These are phyloP conservation scores for Thymus quinquecostatus DNA, from an alignment of 257 asterid species.

Conservation along the genomic window DNA sequence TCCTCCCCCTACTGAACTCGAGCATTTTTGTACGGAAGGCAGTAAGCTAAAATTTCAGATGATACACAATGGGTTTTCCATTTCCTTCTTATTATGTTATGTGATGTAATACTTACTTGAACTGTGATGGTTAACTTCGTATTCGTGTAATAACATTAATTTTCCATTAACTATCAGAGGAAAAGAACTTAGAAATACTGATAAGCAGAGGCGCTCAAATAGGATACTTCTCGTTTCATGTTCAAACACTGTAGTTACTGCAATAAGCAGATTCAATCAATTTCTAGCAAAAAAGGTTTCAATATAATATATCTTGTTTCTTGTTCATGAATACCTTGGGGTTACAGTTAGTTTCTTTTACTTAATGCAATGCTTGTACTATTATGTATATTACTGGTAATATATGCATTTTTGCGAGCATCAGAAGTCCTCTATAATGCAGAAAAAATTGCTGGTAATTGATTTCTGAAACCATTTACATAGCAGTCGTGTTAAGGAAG, in stretches of 20 bases:
- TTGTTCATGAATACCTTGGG: not conserved
- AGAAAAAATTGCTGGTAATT: conserved; percentile 22
- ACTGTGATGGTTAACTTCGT: not conserved
- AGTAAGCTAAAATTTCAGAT: not conserved
- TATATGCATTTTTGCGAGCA: not conserved
- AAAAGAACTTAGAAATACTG: not conserved
- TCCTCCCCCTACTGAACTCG: not conserved
- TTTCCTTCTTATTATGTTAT: not conserved
- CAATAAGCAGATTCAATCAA: conserved; percentile 4
- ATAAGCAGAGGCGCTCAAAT: not conserved
- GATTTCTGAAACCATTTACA: conserved; percentile 27
- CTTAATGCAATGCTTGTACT: conserved; percentile 14
- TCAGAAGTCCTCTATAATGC: conserved; percentile 10
- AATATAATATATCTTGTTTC: conserved; percentile 5
- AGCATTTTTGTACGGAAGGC: not conserved
- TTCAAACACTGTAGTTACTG: conserved; percentile 13
- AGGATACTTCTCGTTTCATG: conserved; percentile 8
- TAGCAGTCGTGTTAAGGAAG: conserved; percentile 13
- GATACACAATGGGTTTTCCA: not conserved
- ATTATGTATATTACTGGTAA: conserved; percentile 1
- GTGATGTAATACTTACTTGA: too few relatives aligned
- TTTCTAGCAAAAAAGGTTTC: not conserved
- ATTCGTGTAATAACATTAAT: not conserved
- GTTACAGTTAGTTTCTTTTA: conserved; percentile 2
- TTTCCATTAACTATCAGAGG: not conserved